These are phyloP conservation scores for Penicillium malachiteum DNA, from an alignment of 495 filamentous ascomycete species.

Conservation along the genomic window DNA sequence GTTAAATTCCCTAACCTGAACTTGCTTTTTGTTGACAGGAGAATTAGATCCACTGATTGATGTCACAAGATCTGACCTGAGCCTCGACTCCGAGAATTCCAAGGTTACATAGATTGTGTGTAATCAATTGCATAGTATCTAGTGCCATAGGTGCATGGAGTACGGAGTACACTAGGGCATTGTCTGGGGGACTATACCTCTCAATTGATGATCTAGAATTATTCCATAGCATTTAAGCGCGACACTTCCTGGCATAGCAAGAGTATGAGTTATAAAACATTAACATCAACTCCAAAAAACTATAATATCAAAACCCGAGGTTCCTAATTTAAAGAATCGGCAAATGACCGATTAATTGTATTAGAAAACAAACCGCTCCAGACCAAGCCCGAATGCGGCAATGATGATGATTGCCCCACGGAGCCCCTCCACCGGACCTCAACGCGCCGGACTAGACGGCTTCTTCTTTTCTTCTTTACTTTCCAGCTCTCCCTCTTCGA, in stretches of 20 bases:
- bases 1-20: too few species aligned
- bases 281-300: background rate
- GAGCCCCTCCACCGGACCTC: slow-evolving; percentile 40
- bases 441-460: slow-evolving; percentile 40
- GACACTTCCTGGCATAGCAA: background rate
- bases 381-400: slow-evolving; percentile 26
- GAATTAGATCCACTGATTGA: too few species aligned
- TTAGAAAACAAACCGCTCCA: slow-evolving; percentile 11
- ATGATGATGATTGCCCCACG: slow-evolving; percentile 36
- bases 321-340: background rate
- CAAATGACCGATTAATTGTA: slow-evolving; percentile 1
- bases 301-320: background rate
- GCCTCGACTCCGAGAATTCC: too few species aligned
- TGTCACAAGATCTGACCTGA: too few species aligned
- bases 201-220: too few species aligned
- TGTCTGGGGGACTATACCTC: too few species aligned
- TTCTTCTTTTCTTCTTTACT: slow-evolving; percentile 17
- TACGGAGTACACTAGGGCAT: too few species aligned
- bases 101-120: too few species aligned
- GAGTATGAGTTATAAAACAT: background rate
- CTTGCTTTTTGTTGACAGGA: too few species aligned
- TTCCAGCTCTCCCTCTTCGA: slow-evolving; percentile 12
- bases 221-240: too few species aligned
- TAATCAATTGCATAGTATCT: too few species aligned
- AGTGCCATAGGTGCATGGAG: too few species aligned